phyloP scores from a whole-genome alignment of 2,329 filamentous ascomycete species.

The Colletotrichum sansevieriae region DNA sequence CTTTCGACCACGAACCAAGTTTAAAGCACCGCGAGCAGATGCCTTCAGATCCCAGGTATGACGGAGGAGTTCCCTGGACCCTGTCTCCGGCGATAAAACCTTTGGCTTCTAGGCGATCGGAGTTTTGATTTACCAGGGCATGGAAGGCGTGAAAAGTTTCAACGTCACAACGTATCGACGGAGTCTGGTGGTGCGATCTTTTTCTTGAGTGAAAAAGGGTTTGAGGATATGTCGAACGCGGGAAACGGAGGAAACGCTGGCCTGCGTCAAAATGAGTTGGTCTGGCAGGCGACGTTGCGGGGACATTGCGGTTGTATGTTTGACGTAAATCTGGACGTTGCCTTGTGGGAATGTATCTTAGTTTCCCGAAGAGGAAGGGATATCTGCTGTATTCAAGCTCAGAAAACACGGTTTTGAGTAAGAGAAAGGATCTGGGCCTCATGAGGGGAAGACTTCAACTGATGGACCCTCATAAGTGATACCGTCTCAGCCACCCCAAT shows the following conservation, averaged over 20 bases:
- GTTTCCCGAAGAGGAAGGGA: too few relatives aligned
- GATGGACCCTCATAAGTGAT: background rate
- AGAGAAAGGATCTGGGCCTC: slow-evolving; percentile 58
- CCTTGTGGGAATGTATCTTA: too few relatives aligned
- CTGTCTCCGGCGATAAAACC: too few relatives aligned
- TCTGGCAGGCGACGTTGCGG: too few relatives aligned
- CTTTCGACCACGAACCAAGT: too few relatives aligned
- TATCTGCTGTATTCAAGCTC: slow-evolving; percentile 50
- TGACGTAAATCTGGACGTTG: too few relatives aligned
- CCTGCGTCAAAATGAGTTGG: too few relatives aligned
- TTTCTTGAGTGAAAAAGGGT: slow-evolving; percentile 64
- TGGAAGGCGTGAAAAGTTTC: slow-evolving; percentile 63
- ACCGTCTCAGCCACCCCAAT: slow-evolving; percentile 52
- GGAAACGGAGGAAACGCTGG: too few relatives aligned
- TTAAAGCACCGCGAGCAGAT: background rate
- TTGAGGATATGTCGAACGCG: too few relatives aligned
- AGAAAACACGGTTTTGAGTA: slow-evolving; percentile 64
- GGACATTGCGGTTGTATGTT: too few relatives aligned
- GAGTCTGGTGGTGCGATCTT: slow-evolving; percentile 69
- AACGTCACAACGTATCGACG: slow-evolving; percentile 53
- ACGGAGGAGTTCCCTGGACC: too few relatives aligned
- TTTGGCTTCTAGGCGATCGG: slow-evolving; percentile 30
- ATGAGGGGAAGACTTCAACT: background rate
- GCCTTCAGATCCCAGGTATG: too few relatives aligned
- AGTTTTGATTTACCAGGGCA: slow-evolving; percentile 69